These are phyloP conservation scores for Salix caprea DNA, from an alignment of 345 rosid genomes.

Conservation along the genomic window DNA sequence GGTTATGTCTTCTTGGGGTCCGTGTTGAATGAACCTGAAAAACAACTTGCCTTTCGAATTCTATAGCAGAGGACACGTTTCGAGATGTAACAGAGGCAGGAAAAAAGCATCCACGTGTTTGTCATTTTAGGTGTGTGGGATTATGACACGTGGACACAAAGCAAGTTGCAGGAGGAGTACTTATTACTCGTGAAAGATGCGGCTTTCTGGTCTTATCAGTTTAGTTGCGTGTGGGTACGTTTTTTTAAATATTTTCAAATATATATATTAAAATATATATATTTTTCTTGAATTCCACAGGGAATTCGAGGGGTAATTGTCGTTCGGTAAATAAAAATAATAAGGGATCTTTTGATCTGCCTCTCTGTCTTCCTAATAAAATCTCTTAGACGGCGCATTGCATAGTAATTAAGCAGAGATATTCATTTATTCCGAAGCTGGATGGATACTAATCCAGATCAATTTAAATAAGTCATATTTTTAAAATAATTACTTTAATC, in stretches of 20 bases:
- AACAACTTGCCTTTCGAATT: conserved; percentile 23
- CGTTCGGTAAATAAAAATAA: too few species aligned
- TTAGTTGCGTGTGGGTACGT: too few species aligned
- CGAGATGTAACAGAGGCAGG: background rate
- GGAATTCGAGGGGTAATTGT: background rate
- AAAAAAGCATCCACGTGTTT: conserved; percentile 28
- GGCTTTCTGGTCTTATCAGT: background rate
- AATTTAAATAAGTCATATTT: too few species aligned
- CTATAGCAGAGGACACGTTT: conserved; percentile 34
- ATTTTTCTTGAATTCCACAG: background rate
- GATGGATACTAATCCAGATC: too few species aligned
- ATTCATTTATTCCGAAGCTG: too few species aligned
- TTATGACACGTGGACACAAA: conserved; percentile 26
- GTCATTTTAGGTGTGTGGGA: background rate
- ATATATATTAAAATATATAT: too few species aligned
- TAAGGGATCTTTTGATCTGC: background rate
- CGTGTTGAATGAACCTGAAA: background rate
- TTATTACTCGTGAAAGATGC: background rate
- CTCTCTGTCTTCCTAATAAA: background rate
- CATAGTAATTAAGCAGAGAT: background rate
- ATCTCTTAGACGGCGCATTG: background rate
- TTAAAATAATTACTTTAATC: too few species aligned
- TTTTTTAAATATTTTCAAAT: too few species aligned
- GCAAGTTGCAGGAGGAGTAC: background rate
- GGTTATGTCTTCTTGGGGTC: conserved; percentile 4